A percentile compares a stretch with the other conserved stretches of the same genome.
Evolutionary conservation across 1,139 yeast genomes (phyloP).

Genomic region (Geotrichum aggregatum): DNA sequence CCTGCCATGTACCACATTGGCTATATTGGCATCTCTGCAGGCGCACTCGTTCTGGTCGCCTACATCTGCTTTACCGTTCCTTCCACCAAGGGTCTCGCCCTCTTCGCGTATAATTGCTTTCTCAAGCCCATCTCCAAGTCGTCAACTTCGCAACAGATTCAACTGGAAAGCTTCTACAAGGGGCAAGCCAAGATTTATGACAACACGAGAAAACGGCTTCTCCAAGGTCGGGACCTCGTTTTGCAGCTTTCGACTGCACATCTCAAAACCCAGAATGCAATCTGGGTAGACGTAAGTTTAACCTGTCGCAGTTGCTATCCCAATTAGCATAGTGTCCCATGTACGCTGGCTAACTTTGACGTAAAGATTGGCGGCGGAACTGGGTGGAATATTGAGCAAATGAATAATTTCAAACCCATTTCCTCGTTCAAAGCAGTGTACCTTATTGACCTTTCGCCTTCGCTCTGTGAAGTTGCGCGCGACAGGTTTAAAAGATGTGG

Average conservation of each 20-base stretch:
- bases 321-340: no score
- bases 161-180: slow-evolving; percentile 66
- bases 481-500: slow-evolving; percentile 52
- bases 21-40: slow-evolving; percentile 3
- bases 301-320: no score
- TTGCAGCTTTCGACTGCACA: slow-evolving; percentile 58
- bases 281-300: slow-evolving; percentile 65
- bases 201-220: slow-evolving; percentile 56
- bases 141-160: slow-evolving; percentile 54
- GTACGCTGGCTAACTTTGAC: no score
- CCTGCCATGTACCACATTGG: not conserved
- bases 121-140: slow-evolving; percentile 57
- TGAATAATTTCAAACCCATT: slow-evolving; percentile 55
- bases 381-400: slow-evolving; percentile 73
- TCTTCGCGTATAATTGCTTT: slow-evolving; percentile 50
- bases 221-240: slow-evolving; percentile 69
- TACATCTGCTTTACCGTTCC: not conserved
- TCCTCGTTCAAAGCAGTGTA: slow-evolving; percentile 60
- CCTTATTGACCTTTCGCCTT: slow-evolving; percentile 71
- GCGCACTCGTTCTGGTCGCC: slow-evolving; percentile 1
- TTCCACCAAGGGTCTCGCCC: slow-evolving; percentile 20
- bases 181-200: slow-evolving; percentile 76
- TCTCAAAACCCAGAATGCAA: slow-evolving; percentile 43
- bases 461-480: slow-evolving; percentile 67
- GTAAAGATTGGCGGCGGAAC: slow-evolving; percentile 70